Evolutionary conservation across 768 basidiomycete species (phyloP).

Genomic region (Kwoniella sp.): DNA sequence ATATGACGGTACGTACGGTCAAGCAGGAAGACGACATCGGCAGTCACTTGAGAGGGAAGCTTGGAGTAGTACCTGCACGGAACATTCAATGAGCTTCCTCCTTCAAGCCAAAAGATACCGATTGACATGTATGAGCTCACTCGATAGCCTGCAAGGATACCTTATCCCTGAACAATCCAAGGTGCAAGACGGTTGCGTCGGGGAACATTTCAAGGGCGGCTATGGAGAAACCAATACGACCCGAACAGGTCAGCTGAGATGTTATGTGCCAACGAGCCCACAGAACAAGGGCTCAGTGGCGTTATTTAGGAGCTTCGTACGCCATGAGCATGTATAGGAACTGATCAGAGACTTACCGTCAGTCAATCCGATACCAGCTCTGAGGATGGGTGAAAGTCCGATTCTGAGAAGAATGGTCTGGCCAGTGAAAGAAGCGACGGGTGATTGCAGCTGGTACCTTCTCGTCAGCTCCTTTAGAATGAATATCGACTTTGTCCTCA

Average conservation of each 20-base stretch:
- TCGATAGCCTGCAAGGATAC: constrained; percentile 84
- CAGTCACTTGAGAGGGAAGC: constrained; percentile 70
- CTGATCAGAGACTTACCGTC: constrained; percentile 57
- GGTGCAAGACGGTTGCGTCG: constrained; percentile 83
- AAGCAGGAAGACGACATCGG: constrained; percentile 82
- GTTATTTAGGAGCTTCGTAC: too few species aligned
- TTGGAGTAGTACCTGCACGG: constrained; percentile 81
- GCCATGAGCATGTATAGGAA: too few species aligned
- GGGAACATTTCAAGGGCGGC: constrained; percentile 83
- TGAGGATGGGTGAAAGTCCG: constrained; percentile 85
- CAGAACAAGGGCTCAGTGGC: too few species aligned
- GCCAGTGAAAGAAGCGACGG: constrained; percentile 77
- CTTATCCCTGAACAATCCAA: constrained; percentile 76
- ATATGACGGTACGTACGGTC: constrained; percentile 60
- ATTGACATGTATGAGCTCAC: constrained; percentile 18
- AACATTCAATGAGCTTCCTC: constrained; percentile 3
- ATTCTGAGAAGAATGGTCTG: constrained; percentile 72
- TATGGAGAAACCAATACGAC: constrained; percentile 7
- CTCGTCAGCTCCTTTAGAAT: too few species aligned
- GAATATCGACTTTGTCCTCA: too few species aligned
- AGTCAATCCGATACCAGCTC: constrained; percentile 91
- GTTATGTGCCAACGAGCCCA: too few species aligned
- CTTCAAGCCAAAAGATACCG: not conserved
- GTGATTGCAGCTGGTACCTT: constrained; percentile 61
- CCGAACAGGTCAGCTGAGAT: too few species aligned